Conservation (phyloP, 2,329 filamentous ascomycete species). For the Neoscytalidium dimidiatum region DNA sequence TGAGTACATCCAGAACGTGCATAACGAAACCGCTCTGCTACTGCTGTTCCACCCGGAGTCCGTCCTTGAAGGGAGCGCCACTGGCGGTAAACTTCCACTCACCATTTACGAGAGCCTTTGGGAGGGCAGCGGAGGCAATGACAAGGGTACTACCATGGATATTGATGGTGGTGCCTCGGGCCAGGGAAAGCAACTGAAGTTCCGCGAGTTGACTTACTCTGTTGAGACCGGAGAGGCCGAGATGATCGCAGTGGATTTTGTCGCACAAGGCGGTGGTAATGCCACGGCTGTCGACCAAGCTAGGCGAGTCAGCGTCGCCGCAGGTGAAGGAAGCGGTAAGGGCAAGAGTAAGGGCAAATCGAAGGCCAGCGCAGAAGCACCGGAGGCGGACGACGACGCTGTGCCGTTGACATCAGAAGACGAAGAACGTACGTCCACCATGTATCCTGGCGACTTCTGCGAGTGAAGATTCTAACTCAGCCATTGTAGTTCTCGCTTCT, state of each 20-base stretch:
- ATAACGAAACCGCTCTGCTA: slow-evolving; percentile 85
- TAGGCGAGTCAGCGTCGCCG: slow-evolving; percentile 22
- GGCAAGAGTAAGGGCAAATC: slow-evolving; percentile 55
- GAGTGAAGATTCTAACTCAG: neutral
- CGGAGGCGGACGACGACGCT: slow-evolving; percentile 30
- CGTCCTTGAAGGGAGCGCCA: slow-evolving; percentile 52
- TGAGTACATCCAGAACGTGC: slow-evolving; percentile 69
- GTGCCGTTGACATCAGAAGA: slow-evolving; percentile 58
- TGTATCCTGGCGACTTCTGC: neutral
- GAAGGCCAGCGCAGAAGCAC: slow-evolving; percentile 35
- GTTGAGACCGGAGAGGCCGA: slow-evolving; percentile 95
- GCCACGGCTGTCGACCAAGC: slow-evolving; percentile 62
- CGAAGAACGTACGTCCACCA: slow-evolving; percentile 59
- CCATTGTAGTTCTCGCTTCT: slow-evolving; percentile 56
- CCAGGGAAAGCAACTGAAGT: slow-evolving; percentile 58
- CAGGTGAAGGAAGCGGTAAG: slow-evolving; percentile 50
- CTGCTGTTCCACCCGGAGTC: slow-evolving; percentile 79
- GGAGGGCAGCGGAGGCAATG: slow-evolving; percentile 37
- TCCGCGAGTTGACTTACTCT: slow-evolving; percentile 80
- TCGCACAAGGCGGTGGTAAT: slow-evolving; percentile 81
- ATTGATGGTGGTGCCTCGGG: slow-evolving; percentile 60
- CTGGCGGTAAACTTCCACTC: slow-evolving; percentile 80
- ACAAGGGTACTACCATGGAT: slow-evolving; percentile 41
- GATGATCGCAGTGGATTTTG: slow-evolving; percentile 95
- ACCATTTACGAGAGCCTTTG: slow-evolving; percentile 83